These are phyloP conservation scores for Cydonia oblonga DNA, from an alignment of 331 rosid species.

Conservation along the genomic window DNA sequence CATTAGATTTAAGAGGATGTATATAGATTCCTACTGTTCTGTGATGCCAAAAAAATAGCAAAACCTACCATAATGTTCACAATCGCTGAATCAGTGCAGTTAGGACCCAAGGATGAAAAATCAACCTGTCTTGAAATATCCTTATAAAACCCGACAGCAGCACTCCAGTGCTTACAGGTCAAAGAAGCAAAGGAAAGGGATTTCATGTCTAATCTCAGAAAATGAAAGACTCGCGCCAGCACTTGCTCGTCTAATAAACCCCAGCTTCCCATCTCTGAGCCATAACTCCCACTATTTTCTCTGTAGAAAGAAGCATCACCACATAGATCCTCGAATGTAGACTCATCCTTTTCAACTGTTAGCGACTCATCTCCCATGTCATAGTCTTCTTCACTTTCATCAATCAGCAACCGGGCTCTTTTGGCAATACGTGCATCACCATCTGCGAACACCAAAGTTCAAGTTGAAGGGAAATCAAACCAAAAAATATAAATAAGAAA, in stretches of 20 bases:
- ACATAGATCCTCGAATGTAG: constrained; percentile 63
- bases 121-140: constrained; percentile 65
- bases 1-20: constrained; percentile 12
- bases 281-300: constrained; percentile 30
- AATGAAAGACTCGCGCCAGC: constrained; percentile 71
- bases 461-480: neutral
- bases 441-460: constrained; percentile 20
- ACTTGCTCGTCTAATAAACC: constrained; percentile 61
- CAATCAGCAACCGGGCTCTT: constrained; percentile 61
- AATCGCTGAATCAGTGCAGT: constrained; percentile 59
- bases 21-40: constrained; percentile 2
- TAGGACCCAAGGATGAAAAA: constrained; percentile 64
- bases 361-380: constrained; percentile 44
- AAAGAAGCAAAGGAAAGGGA: constrained; percentile 64
- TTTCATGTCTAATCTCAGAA: constrained; percentile 63
- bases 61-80: constrained; percentile 68
- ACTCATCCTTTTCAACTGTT: constrained; percentile 36
- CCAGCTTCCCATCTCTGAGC: constrained; percentile 52
- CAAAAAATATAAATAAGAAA: neutral
- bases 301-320: constrained; percentile 43
- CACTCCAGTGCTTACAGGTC: constrained; percentile 89
- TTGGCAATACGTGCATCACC: constrained; percentile 61
- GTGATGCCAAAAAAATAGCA: constrained; percentile 9
- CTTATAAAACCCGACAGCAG: constrained; percentile 60
- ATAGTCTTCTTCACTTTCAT: constrained; percentile 58